Evolutionary conservation across 2,329 filamentous ascomycete species (phyloP).

Genomic region (Colletotrichum spaethianum): DNA sequence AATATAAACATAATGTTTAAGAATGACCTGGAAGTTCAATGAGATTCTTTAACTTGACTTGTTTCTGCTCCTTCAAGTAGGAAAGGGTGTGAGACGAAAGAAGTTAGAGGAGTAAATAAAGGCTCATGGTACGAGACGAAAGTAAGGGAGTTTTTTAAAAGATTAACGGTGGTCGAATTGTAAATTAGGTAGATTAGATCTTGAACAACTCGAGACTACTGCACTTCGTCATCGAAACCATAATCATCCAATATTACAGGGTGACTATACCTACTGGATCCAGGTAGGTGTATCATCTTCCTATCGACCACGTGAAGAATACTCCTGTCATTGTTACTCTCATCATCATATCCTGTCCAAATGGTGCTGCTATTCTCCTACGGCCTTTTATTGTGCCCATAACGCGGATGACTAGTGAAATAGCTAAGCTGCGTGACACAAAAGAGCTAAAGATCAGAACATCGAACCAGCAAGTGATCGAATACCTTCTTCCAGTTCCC

Average conservation of each 20-base stretch:
- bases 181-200: neutral
- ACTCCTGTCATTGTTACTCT: neutral
- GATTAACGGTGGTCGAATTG: no score
- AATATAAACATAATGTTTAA: neutral
- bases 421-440: conserved; percentile 14
- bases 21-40: no score
- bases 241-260: neutral
- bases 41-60: no score
- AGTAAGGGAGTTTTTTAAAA: no score
- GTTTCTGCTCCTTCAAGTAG: no score
- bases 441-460: conserved; percentile 15
- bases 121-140: no score
- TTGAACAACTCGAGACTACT: neutral
- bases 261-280: neutral
- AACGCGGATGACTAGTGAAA: conserved; percentile 15
- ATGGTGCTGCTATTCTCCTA: neutral
- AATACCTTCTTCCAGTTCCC: conserved; percentile 26
- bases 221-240: neutral
- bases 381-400: conserved; percentile 10
- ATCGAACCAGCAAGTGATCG: neutral
- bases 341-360: conserved; percentile 9
- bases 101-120: neutral
- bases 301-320: neutral
- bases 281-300: neutral
- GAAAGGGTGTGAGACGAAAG: neutral